Evolutionary conservation across 768 basidiomycete species (phyloP).

Genomic region (Cystofilobasidium capitatum): DNA sequence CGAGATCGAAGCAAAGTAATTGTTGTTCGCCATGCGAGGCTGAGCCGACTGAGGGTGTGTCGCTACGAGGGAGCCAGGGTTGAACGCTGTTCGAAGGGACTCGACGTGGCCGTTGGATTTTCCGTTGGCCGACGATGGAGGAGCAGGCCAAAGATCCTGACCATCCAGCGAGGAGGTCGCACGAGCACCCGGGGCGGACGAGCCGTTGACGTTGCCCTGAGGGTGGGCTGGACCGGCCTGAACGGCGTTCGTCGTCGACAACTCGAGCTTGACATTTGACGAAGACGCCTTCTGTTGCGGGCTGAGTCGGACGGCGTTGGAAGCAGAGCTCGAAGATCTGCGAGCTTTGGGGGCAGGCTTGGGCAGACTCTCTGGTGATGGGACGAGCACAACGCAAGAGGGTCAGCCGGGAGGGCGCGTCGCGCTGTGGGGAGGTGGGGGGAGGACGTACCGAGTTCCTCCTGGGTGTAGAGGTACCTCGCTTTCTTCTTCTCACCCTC

Average conservation of each 20-base stretch:
- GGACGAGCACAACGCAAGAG: no score
- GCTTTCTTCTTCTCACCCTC: constrained; percentile 97
- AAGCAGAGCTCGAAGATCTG: background rate
- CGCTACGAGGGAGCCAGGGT: no score
- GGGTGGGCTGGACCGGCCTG: no score
- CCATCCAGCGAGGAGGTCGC: background rate
- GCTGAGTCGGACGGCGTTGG: background rate
- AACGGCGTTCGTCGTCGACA: no score
- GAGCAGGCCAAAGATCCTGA: background rate
- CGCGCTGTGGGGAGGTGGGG: background rate
- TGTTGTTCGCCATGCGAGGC: no score
- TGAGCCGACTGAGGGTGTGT: background rate
- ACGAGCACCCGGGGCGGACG: background rate
- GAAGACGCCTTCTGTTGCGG: background rate
- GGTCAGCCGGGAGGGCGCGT: background rate
- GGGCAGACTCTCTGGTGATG: background rate
- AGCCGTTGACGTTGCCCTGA: background rate
- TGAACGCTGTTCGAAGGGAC: background rate
- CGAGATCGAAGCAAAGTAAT: background rate
- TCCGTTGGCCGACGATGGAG: background rate
- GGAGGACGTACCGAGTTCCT: constrained; percentile 64
- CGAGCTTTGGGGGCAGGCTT: background rate
- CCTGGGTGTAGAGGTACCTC: constrained; percentile 89
- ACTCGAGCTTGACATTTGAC: no score
- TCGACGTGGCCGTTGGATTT: no score